Evolutionary conservation across 352 stramenopile species (phyloP), one percentile per base, ranked within the genome.

Genomic region (Globisporangium heterothallicum): DNA sequence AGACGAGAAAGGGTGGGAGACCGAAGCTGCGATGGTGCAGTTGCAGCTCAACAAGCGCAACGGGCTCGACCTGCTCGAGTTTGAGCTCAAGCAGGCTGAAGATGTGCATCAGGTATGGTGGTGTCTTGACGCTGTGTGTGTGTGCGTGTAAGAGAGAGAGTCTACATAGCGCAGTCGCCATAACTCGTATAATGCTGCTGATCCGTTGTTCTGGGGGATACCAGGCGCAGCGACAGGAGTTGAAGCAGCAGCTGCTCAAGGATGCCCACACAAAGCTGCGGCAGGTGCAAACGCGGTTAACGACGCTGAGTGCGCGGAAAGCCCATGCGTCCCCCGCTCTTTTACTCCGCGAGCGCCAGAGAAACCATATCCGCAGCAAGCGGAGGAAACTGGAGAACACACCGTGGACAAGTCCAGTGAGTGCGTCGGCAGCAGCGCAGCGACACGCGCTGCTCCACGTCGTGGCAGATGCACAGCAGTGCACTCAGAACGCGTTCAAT

Each of bases 51-150:
- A 76, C 18, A 57, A 72, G 21, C 53, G 42, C 44, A 88, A 94
- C 58, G 78, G 63, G 0, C 40, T 42, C 6, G 85, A 82, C 52
- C 59, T 92, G 40, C 64, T 86, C n/a, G 64, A 70, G 13, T 89
- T 90, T 42, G 83, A 94, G 58, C 54, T 90, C 36, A 77, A 90
- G 56, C 75, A 86, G 34, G 72, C 80, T 6, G 58, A 86, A 1
- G 80, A 94, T 30, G 67, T 84, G 0, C 83, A 61, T 22, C 38
- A 72, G 62, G 65, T 67, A 35, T 10, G 5, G 4, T 36, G 27
- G 3, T 3, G 27, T 21, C 1, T n/a, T 56, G 12, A 13, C 2
- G 12, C 7, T 41, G 4, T 52, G 21, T 22, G 22, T 49, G 3
- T 21, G n/a, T n/a, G n/a, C n/a, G n/a, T n/a, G n/a, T n/a, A n/a